Evolutionary conservation across 73 alveolate species (phyloP).

Genomic region (Paramecium tetraurelia): DNA sequence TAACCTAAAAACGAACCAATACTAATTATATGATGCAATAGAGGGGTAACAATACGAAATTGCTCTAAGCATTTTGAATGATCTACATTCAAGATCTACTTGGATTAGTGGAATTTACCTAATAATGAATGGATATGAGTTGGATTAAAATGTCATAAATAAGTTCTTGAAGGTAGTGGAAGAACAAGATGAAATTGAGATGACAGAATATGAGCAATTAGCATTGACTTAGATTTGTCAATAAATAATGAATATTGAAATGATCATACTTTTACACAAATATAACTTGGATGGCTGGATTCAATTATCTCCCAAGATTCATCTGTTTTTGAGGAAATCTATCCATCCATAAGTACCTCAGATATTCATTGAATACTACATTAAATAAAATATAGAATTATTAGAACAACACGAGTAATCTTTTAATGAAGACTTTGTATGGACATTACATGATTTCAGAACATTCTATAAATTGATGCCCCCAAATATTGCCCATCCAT

Average conservation of each 20-base stretch:
- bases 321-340: neutral
- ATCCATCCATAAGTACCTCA: neutral
- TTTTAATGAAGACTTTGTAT: constrained; percentile 28
- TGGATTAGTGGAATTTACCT: constrained; percentile 21
- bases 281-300: neutral
- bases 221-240: neutral
- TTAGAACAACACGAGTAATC: neutral
- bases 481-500: neutral
- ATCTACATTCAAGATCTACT: neutral
- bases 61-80: neutral
- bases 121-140: neutral
- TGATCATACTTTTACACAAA: neutral
- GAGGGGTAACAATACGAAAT: neutral
- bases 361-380: neutral
- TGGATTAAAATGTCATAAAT: neutral
- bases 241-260: neutral
- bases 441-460: neutral
- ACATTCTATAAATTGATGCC: neutral
- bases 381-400: constrained; percentile 4
- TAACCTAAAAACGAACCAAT: neutral
- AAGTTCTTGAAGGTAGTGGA: neutral
- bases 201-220: neutral
- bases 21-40: neutral
- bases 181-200: neutral
- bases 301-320: neutral